phyloP scores from a whole-genome alignment of 2,329 filamentous ascomycete genomes.

The Plenodomus biglobosus region DNA sequence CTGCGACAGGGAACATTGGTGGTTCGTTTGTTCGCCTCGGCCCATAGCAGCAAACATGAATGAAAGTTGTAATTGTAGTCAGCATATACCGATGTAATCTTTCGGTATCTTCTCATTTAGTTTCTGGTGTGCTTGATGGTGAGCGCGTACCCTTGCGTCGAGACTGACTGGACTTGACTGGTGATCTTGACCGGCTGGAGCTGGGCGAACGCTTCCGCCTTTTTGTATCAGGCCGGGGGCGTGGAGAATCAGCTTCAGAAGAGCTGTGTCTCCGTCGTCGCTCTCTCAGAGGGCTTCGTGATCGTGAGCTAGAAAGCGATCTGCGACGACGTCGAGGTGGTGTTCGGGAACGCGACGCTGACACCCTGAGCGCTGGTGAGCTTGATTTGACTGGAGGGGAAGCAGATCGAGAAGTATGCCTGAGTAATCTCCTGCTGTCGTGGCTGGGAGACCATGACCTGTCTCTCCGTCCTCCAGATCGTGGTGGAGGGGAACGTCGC shows the following conservation, averaged over 20 bases:
- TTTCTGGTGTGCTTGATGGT: constrained; percentile 17
- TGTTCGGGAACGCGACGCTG: constrained; percentile 35
- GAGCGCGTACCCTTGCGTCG: constrained; percentile 25
- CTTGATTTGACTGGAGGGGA: constrained; percentile 53
- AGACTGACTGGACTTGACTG: constrained; percentile 18
- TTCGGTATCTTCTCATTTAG: constrained; percentile 10
- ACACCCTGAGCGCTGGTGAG: constrained; percentile 57
- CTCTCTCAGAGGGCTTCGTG: constrained; percentile 44
- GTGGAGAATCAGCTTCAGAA: constrained; percentile 47
- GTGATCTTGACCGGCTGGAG: constrained; percentile 43
- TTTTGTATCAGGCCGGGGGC: constrained; percentile 54
- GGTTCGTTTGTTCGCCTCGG: too few relatives aligned
- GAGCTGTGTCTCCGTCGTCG: constrained; percentile 50
- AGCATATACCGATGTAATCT: constrained; percentile 10
- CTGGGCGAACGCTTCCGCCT: constrained; percentile 48
- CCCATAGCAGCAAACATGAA: not conserved
- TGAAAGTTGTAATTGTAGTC: not conserved
- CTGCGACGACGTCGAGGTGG: constrained; percentile 41
- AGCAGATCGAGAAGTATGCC: constrained; percentile 52
- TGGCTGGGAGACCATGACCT: constrained; percentile 37
- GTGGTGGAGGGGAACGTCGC: constrained; percentile 17
- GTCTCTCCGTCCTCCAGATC: constrained; percentile 21
- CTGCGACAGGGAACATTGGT: too few relatives aligned
- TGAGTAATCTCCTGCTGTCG: constrained; percentile 32
- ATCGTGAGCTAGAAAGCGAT: constrained; percentile 44